Base-by-base conservation (phyloP, 192 early-diverging fungal species). In the Rhizophagus clarus region DNA sequence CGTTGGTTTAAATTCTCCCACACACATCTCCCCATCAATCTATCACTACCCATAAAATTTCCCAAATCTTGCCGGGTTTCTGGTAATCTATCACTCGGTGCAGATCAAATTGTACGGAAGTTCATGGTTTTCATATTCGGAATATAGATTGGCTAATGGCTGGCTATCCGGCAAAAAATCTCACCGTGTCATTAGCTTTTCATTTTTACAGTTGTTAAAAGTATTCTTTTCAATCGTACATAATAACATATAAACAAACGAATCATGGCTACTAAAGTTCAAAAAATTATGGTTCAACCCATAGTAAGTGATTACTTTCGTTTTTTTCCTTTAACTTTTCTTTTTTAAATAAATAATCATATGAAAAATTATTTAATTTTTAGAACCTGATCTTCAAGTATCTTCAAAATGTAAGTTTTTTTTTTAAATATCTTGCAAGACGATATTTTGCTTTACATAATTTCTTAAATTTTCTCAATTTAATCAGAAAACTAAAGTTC, bases 381-480 rank as follows among this genome's bases (percentile, higher is more conserved):
- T 89, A 92, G 91, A 97, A 96, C 87, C 92, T 98, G 83, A 97
- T 98, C 76, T 98, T 98, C 93, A 92, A 94, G 87, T 93, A 95
- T 83, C 89, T 98, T 78, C 97, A 98, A 86, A 93, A 95, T 84
- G 94, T 95, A 89, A 83, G 82, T 49, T 29, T 9, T n/a, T 22
- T 32, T n/a, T n/a, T 56, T 4, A 20, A 56, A 3, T 45, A 45
- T 45, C 42, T 56, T 22, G 49, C 14, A 56, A 56, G 15, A 49
- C 12, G 15, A 49, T 40, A 40, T 8, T 14, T 14, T 56, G 2
- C 4, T 20, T 56, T 56, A 80, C 14, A 8, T 60, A 17, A 40
- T 31, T 42, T 71, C 17, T 74, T 51, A 45, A 4, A 2, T 40
- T 63, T 79, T 26, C 15, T 40, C 3, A 3, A 61, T 79, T 40